Evolutionary conservation across 331 rosid species (phyloP).

Genomic region (Telfairia occidentalis): DNA sequence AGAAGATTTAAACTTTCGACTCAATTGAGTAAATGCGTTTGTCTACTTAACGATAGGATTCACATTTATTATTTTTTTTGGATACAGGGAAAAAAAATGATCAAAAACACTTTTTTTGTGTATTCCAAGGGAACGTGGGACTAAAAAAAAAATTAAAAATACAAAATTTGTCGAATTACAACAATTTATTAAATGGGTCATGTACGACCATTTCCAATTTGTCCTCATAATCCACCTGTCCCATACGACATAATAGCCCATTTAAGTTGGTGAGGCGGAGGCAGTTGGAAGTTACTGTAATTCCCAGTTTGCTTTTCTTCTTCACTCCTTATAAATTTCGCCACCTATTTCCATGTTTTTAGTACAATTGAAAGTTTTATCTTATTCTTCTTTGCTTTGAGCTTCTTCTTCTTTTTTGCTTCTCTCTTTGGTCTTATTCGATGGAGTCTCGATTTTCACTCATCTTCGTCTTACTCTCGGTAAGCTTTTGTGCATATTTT

Average conservation of each 20-base stretch:
- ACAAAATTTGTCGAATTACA: neutral
- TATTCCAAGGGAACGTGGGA: no score
- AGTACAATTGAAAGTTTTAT: neutral
- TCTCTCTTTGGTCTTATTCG: neutral
- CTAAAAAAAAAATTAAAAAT: no score
- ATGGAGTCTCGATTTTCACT: slow-evolving; percentile 30
- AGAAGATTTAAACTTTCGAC: no score
- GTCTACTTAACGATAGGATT: no score
- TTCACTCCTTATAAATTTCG: slow-evolving; percentile 20
- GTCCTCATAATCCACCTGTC: slow-evolving; percentile 6
- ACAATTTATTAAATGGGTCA: neutral
- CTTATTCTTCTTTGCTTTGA: neutral
- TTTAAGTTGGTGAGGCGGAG: slow-evolving; percentile 21
- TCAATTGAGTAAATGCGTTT: no score
- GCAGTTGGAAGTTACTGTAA: slow-evolving; percentile 33
- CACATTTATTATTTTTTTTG: no score
- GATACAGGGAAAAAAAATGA: no score
- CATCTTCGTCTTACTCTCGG: slow-evolving; percentile 31
- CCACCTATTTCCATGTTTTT: neutral
- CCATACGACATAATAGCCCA: slow-evolving; percentile 12
- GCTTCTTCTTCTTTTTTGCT: neutral
- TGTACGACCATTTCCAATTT: neutral
- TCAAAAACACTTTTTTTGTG: no score
- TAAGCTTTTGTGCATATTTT: neutral
- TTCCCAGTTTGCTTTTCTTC: slow-evolving; percentile 8